Conservation (phyloP, 2,329 filamentous ascomycete genomes). For the Ascomycota sp. region DNA sequence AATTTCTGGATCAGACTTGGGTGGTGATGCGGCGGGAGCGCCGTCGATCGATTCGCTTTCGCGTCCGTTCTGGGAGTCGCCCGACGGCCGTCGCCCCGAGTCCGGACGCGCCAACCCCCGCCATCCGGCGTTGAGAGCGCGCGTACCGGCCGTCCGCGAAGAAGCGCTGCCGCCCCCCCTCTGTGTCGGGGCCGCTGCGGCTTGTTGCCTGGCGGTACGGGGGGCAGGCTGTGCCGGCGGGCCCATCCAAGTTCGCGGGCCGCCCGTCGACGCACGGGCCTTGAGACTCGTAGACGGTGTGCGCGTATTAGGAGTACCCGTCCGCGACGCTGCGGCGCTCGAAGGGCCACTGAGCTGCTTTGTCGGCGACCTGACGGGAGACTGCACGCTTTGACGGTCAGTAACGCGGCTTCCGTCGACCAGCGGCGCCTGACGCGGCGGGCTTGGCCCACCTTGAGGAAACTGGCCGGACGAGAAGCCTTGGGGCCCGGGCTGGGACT, state of each 20-base stretch:
- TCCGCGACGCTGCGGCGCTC: conserved; percentile 39
- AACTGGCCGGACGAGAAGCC: conserved; percentile 31
- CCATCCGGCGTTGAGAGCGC: conserved; percentile 17
- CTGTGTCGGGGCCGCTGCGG: conserved; percentile 19
- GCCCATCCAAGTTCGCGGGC: conserved; percentile 43
- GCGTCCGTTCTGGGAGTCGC: conserved; percentile 22
- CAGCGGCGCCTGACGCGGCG: too few species aligned
- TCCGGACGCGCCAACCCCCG: conserved; percentile 16
- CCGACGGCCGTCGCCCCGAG: conserved; percentile 22
- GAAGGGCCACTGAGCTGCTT: conserved; percentile 45
- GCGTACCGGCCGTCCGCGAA: conserved; percentile 18
- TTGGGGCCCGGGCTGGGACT: conserved; percentile 52
- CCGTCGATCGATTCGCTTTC: conserved; percentile 17
- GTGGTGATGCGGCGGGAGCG: conserved; percentile 19
- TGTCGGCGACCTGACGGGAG: conserved; percentile 59
- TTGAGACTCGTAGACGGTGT: conserved; percentile 24
- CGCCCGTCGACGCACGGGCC: conserved; percentile 33
- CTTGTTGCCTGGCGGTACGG: conserved; percentile 21
- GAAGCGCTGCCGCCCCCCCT: conserved; percentile 12
- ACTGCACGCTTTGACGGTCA: too few species aligned
- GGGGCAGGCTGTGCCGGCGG: conserved; percentile 33
- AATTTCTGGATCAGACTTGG: conserved; percentile 30
- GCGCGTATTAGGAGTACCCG: conserved; percentile 38
- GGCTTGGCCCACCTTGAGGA: conserved; percentile 27
- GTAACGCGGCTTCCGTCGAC: too few species aligned